These are phyloP conservation scores for Cyclotella sp. DNA, from an alignment of 108 stramenopile genomes.

Conservation along the genomic window DNA sequence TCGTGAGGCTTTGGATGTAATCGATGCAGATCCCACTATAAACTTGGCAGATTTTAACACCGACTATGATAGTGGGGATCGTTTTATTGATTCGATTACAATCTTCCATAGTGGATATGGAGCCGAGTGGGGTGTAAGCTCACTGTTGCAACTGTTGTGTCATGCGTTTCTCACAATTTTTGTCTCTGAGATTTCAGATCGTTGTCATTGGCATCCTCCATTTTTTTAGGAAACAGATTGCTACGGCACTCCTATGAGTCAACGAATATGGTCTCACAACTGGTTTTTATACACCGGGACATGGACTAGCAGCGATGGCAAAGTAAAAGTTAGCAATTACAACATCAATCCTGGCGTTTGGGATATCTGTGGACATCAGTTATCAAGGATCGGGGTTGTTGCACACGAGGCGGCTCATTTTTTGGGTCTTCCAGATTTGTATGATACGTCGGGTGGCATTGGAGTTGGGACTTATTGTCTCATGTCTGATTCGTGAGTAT, in stretches of 20 bases:
- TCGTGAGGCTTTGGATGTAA: constrained; percentile 29
- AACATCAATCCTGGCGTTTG: constrained; percentile 47
- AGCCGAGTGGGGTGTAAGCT: constrained; percentile 44
- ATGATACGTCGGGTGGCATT: constrained; percentile 42
- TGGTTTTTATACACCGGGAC: constrained; percentile 28
- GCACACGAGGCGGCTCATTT: constrained; percentile 56
- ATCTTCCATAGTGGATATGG: constrained; percentile 57
- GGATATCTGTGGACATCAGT: constrained; percentile 35
- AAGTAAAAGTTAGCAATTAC: constrained; percentile 37
- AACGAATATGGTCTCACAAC: constrained; percentile 48
- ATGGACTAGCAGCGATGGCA: constrained; percentile 39
- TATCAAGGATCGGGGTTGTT: constrained; percentile 56
- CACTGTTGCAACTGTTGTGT: background rate
- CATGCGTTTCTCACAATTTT: too few relatives aligned
- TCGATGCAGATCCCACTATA: constrained; percentile 38
- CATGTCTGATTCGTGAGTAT: constrained; percentile 41
- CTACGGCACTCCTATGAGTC: constrained; percentile 12
- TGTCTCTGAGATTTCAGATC: background rate
- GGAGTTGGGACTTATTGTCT: constrained; percentile 44
- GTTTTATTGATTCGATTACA: constrained; percentile 43
- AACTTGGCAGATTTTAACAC: constrained; percentile 32
- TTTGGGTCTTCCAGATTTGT: constrained; percentile 60
- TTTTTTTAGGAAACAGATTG: constrained; percentile 31
- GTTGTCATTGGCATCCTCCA: background rate
- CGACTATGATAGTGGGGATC: constrained; percentile 29